Conservation (phyloP, 2,329 filamentous ascomycete genomes). For the Penicillium verrucosum region DNA sequence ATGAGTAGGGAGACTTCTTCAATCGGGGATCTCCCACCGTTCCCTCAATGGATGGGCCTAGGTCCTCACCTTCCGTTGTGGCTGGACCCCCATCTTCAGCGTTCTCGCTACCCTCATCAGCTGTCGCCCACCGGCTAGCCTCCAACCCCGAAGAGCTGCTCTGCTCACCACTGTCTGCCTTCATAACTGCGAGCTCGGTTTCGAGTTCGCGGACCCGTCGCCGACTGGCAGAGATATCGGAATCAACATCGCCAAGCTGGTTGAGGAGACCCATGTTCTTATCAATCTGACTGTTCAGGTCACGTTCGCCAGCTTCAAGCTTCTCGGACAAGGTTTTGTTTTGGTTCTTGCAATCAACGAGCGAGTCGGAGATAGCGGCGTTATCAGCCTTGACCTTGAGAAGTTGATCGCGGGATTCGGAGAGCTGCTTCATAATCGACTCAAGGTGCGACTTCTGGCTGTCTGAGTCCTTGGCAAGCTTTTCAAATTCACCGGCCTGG, state of each 20-base stretch:
- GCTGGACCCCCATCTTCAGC: constrained; percentile 36
- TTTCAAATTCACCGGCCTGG: constrained; percentile 77
- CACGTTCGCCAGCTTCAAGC: constrained; percentile 33
- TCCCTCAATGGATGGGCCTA: constrained; percentile 48
- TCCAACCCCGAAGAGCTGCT: constrained; percentile 32
- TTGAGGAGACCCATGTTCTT: constrained; percentile 42
- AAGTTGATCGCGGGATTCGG: constrained; percentile 35
- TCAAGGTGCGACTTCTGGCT: constrained; percentile 64
- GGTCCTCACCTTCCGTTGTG: constrained; percentile 46
- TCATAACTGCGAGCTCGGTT: constrained; percentile 37
- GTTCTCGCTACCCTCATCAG: constrained; percentile 28
- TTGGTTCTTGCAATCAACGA: constrained; percentile 31
- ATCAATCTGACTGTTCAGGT: constrained; percentile 40
- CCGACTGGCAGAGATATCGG: constrained; percentile 34
- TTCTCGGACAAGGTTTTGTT: constrained; percentile 34
- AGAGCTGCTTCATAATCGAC: constrained; percentile 55
- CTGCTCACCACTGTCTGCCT: constrained; percentile 32
- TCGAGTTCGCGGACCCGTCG: constrained; percentile 41
- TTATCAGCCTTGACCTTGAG: constrained; percentile 31
- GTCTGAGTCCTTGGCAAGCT: constrained; percentile 78
- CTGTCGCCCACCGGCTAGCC: constrained; percentile 43
- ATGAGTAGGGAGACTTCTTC: constrained; percentile 30
- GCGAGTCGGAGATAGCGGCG: constrained; percentile 28
- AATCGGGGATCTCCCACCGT: constrained; percentile 47
- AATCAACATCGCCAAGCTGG: constrained; percentile 40